Evolutionary conservation across 1,139 yeast genomes (phyloP).

Genomic region (Geotrichum restrictum): DNA sequence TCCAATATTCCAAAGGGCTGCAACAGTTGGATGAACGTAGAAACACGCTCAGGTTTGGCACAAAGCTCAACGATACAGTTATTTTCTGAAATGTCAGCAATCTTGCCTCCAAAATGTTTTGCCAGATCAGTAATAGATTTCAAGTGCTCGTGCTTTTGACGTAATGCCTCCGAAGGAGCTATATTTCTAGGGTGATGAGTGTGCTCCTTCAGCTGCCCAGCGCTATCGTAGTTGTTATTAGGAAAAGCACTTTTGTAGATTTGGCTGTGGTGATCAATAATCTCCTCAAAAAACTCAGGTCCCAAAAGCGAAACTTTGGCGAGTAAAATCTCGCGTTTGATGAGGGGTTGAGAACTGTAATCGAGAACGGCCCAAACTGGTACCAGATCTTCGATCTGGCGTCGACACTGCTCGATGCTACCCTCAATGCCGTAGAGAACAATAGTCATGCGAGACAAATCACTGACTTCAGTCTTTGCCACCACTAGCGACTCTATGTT

Average conservation of each 20-base stretch:
- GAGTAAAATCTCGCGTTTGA: slow-evolving; percentile 81
- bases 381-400: slow-evolving; percentile 95
- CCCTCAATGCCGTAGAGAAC: slow-evolving; percentile 93
- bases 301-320: slow-evolving; percentile 92
- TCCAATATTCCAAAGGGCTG: slow-evolving; percentile 96
- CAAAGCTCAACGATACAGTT: slow-evolving; percentile 90
- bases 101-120: slow-evolving; percentile 83
- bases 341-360: slow-evolving; percentile 84
- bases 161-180: slow-evolving; percentile 85
- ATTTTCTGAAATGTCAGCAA: slow-evolving; percentile 88
- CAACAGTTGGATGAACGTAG: slow-evolving; percentile 79
- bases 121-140: slow-evolving; percentile 78
- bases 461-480: slow-evolving; percentile 93
- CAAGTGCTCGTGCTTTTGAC: slow-evolving; percentile 88
- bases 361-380: slow-evolving; percentile 98
- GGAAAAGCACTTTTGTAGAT: slow-evolving; percentile 33
- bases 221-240: slow-evolving; percentile 23
- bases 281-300: slow-evolving; percentile 94
- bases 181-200: slow-evolving; percentile 78
- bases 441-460: slow-evolving; percentile 93
- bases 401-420: slow-evolving; percentile 95
- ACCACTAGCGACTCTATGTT: slow-evolving; percentile 96
- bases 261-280: slow-evolving; percentile 78
- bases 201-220: slow-evolving; percentile 29
- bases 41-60: slow-evolving; percentile 87